Evolutionary conservation across 176 grass and related monocot species (phyloP), one percentile per base, ranked within the genome.

Genomic region (Sorghum bicolor): DNA sequence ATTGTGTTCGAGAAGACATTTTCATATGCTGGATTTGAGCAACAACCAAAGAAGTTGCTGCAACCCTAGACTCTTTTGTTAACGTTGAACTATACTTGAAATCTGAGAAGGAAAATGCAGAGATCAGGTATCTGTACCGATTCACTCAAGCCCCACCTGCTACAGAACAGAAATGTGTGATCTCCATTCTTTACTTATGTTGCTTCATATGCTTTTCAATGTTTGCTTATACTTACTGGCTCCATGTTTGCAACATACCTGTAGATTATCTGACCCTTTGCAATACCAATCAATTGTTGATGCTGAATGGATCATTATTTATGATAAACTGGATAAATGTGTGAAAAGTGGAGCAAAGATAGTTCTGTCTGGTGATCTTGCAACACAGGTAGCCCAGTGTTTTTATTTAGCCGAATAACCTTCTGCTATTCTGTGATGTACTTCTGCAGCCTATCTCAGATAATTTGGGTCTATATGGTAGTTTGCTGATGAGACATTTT

Each of bases 231-330:
- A 1, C 12, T 38, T 26, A 1, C 12, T 38, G 19, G 10, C 33
- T 16, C 9, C 2, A 33, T 66, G 41, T 28, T 73, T 47, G 15
- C 41, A 73, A 1, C 26, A 11, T 67, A 36, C 67, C 10, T 78
- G 25, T 75, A 97, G 95, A 78, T 84, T 97, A 20, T 94, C 95
- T 24, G 95, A 97, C 61, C 95, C 96, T 66, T 13, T 96, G 31
- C 96, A 99, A 68, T 99, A 99, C 80, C 96, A 99, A 80, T 99
- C 93, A 83, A 96, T 99, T 67, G 91, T 99, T 76, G 93, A 99
- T 92, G 96, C 96, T 77, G 96, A 96, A 80, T 99, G 96, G 91
- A 96, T 96, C 83, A 99, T 99, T 84, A 99, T 99, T 48, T 99
- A 99, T 80, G 93, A 98, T 58, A 98, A 99, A 75, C 77, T 99